Base-by-base conservation (phyloP, 2,329 filamentous ascomycete species). In the Mycosphaerella sp. region DNA sequence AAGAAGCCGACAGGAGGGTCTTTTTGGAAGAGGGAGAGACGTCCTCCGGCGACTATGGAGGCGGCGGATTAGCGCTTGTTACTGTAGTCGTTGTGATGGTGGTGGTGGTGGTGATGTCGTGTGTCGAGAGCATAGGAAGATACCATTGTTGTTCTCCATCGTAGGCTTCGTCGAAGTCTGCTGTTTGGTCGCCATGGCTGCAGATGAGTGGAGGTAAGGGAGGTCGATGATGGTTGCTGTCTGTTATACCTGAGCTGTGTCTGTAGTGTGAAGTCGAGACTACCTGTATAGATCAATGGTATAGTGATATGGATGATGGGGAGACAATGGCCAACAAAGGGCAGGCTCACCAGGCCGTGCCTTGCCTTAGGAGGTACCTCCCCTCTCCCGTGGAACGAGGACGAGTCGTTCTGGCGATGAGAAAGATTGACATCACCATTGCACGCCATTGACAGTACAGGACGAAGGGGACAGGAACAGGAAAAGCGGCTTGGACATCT, bases 141-240 rank as follows among this genome's bases (percentile, higher is more conserved):
- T 58, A 61, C 59, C 59, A 47, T 56, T 60, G 41, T 62, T 60
- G 54, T 62, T 56, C 58, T 60, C 58, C 55, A 62, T 59, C 34
- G 48, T 60, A 10, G 59, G 58, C 54, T 60, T 62, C 42, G 58
- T 62, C 12, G 59, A 62, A 10, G 56, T 62, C 23, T 60, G 55
- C 29, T 54, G 49, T 34, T 60, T 59, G 38, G 46, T 43, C 26
- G 58, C 54, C 54, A 58, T 60, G 12, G 14, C 45, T 40, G 42
- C 45, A 34, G 43, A 38, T 11, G 7, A 26, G 12, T 21, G 9
- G 9, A 29, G 23, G 26, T 7, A 6, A 7, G 10, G 26, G 26
- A 29, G 26, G 3, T 29, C 4, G 26, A 21, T 21, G 21, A 21
- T 21, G 21, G 1, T 21, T 21, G 21, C 21, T 21, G 21, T 21